Evolutionary conservation across 148 eudicot genomes (phyloP).

Genomic region (Silene conica): DNA sequence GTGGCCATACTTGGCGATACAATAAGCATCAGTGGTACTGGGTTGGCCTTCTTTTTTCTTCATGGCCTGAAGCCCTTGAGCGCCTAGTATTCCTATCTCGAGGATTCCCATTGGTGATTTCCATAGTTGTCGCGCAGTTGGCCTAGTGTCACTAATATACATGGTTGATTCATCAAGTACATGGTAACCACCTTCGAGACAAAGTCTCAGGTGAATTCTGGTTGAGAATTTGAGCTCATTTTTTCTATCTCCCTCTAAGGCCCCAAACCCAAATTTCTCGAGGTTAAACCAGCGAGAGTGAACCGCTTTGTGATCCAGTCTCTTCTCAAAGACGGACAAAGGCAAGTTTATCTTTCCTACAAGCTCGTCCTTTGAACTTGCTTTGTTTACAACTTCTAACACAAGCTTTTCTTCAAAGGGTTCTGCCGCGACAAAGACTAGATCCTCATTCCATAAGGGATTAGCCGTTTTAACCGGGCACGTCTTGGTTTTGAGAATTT

Average conservation of each 20-base stretch:
- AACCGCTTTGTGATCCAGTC: slow-evolving; percentile 36
- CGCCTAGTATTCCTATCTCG: slow-evolving; percentile 39
- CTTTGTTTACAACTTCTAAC: slow-evolving; percentile 35
- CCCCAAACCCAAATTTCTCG: slow-evolving; percentile 37
- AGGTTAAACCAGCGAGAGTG: slow-evolving; percentile 45
- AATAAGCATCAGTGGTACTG: slow-evolving; percentile 30
- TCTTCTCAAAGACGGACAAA: slow-evolving; percentile 29
- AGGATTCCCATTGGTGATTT: slow-evolving; percentile 40
- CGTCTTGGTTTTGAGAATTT: slow-evolving; percentile 32
- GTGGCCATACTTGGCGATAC: slow-evolving; percentile 33
- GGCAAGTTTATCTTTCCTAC: slow-evolving; percentile 37
- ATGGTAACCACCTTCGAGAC: slow-evolving; percentile 46
- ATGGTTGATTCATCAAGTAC: slow-evolving; percentile 47
- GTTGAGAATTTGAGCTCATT: slow-evolving; percentile 41
- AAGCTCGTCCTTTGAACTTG: slow-evolving; percentile 34
- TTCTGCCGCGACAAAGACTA: slow-evolving; percentile 41
- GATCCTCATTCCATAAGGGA: slow-evolving; percentile 44
- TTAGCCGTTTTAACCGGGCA: slow-evolving; percentile 26
- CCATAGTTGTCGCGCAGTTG: slow-evolving; percentile 43
- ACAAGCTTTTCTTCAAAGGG: slow-evolving; percentile 39
- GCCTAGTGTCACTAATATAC: slow-evolving; percentile 46
- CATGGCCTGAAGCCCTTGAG: slow-evolving; percentile 38
- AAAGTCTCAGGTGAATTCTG: slow-evolving; percentile 34
- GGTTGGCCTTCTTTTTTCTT: slow-evolving; percentile 32
- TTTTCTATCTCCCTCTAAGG: slow-evolving; percentile 33